Evolutionary conservation across 768 basidiomycete genomes (phyloP), one percentile per base, ranked within the genome.

Genomic region (Tulasnella sp.): DNA sequence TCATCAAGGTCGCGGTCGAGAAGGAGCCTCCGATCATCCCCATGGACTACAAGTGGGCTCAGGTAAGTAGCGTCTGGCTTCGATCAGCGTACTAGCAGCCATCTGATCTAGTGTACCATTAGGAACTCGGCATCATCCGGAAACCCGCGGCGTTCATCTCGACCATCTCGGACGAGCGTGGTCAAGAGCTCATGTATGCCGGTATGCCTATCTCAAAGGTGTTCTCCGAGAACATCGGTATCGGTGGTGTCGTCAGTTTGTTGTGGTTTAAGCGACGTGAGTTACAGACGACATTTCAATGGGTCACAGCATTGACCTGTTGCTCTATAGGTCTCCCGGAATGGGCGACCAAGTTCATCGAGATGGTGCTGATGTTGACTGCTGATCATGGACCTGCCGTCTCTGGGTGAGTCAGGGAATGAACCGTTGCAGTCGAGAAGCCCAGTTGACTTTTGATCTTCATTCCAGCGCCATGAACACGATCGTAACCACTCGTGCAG

Each of bases 21-120:
- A 76, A 83, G 56, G 88, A 92, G 22, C 92, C 93, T 3, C 94
- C 94, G 9, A 83, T 87, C 59, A 97, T 98, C 70, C 94, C 94
- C n/a, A 97, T 98, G 91, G 94, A 99, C 75, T 99, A 97, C 84
- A 97, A 98, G 78, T 97, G 94, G 94, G 93, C 93, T 34, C 90
- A 93, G 75, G 62, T 64, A 31, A 49, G 59, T 59, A 24, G n/a
- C 25, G 2, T 41, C 4, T 22, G 11, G 4, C 41, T 44, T 1
- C 34, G 34, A n/a, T n/a, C 15, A 3, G 53, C 21, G 12, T 38
- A 17, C 24, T 25, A 7, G 24, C 43, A 3, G 31, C 5, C 49
- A 43, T 27, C 42, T 62, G 38, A 15, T 42, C 53, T 55, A 4
- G 53, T 4, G 8, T 22, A 9, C 4, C 9, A 9, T 1, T 34